A percentile compares a stretch with the other conserved stretches of the same genome.
phyloP scores from a whole-genome alignment of 129 eudicot genomes.

The Helianthus tuberosus region DNA sequence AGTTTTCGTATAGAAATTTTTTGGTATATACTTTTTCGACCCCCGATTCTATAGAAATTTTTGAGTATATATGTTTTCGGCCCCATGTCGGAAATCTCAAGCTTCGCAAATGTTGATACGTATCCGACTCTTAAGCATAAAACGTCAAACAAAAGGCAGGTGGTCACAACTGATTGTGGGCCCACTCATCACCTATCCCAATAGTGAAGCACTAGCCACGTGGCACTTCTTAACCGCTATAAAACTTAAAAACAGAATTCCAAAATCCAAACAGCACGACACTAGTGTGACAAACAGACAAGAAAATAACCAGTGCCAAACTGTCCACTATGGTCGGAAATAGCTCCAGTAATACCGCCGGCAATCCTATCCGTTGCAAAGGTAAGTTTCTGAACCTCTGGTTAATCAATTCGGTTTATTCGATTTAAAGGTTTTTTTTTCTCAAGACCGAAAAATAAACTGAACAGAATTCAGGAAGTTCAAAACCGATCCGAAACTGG shows the following conservation, averaged over 20 bases:
- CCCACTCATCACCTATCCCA: background rate
- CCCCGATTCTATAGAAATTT: no score
- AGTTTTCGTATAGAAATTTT: no score
- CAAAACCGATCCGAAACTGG: no score
- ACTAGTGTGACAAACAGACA: background rate
- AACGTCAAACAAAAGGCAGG: slow-evolving; percentile 2
- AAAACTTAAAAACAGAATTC: background rate
- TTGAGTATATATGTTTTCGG: no score
- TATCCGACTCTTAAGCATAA: background rate
- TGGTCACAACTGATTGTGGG: background rate
- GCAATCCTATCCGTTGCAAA: slow-evolving; percentile 56
- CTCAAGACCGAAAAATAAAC: no score
- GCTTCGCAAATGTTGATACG: no score
- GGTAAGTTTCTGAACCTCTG: slow-evolving; percentile 26
- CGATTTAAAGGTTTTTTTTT: no score
- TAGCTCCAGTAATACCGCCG: slow-evolving; percentile 31
- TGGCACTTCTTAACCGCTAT: background rate
- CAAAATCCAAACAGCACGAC: background rate
- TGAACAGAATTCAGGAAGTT: no score
- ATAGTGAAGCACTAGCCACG: background rate
- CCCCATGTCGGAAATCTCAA: no score
- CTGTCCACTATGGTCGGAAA: slow-evolving; percentile 32
- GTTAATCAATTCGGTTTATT: no score
- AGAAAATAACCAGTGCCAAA: background rate
- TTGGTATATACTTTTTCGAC: no score